Base-by-base conservation (phyloP, 2,329 filamentous ascomycete species). In the Thielaviopsis euricoi region DNA sequence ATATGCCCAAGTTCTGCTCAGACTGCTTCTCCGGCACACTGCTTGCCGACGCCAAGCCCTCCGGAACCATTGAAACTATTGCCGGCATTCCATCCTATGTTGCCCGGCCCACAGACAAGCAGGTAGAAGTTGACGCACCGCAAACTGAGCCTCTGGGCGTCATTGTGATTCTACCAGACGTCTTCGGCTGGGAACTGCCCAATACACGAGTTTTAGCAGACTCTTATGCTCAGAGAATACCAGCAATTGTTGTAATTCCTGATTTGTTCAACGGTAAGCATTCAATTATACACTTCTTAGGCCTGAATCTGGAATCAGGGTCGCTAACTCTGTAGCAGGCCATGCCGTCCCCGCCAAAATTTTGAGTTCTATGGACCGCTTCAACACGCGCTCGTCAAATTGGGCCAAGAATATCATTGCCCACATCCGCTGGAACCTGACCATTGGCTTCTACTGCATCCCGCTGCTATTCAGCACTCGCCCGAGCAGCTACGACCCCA, bases 131-230 rank as follows among this genome's bases (percentile, higher is more conserved):
- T n/a, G 21, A 46, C 43, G 23, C 49, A 40, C 49, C 13, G 15
- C 58, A 15, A 51, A 55, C 46, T 17, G 54, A 58, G 25, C 61
- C 69, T 15, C 71, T 71, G 40, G 76, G 70, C 13, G 72, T 76
- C 60, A 67, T 80, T 21, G 72, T 80, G 48, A 71, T 79, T 60
- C 67, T 80, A 25, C 71, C 76, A 0, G 77, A 80, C 63, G 71
- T 72, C 0, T 79, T 80, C 62, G 77, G 77, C 22, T 77, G 75
- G 71, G 67, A 70, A 5, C 72, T 79, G 54, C 65, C 71, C 46
- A 79, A 80, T 65, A 74, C 72, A 58, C 70, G 74, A 46, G 66
- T 77, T 6, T 66, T 80, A 40, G 76, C 75, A 7, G 77, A 81
- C 63, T 64, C 66, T 54, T 78, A 78, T 62, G 76, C 77, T 19